phyloP scores from a whole-genome alignment of 177 flowering plant genomes.

The Tripterygium wilfordii region DNA sequence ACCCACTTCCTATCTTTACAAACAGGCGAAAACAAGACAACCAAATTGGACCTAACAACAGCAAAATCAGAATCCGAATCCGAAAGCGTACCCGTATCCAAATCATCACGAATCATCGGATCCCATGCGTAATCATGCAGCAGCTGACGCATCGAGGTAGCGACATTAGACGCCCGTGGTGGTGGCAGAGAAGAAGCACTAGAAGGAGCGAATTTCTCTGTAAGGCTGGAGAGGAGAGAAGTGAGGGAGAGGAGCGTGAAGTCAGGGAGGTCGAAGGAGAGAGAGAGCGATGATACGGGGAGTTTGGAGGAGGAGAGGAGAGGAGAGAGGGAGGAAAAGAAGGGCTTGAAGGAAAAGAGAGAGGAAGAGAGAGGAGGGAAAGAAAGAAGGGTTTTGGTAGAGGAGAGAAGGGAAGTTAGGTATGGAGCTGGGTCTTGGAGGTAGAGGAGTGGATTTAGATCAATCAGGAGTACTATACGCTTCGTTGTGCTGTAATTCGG shows the following conservation, averaged over 20 bases:
- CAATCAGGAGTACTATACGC: conserved; percentile 71
- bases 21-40: conserved; percentile 58
- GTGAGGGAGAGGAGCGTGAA: conserved; percentile 34
- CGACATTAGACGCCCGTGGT: conserved; percentile 27
- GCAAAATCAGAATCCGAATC: conserved; percentile 1
- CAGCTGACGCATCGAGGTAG: conserved; percentile 53
- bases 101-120: conserved; percentile 13
- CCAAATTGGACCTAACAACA: conserved; percentile 52
- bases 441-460: conserved; percentile 61
- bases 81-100: conserved; percentile 21
- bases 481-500: conserved; percentile 47
- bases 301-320: conserved; percentile 56
- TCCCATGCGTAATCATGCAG: conserved; percentile 79
- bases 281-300: conserved; percentile 30
- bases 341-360: conserved; percentile 72
- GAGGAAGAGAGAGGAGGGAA: conserved; percentile 57
- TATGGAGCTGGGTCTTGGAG: conserved; percentile 38
- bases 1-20: conserved; percentile 21
- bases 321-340: conserved; percentile 84
- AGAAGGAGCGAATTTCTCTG: not conserved
- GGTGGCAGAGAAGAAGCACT: conserved; percentile 1
- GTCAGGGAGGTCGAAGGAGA: conserved; percentile 51
- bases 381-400: conserved; percentile 38
- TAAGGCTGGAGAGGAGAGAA: conserved; percentile 20
- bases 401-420: conserved; percentile 38